phyloP scores from a whole-genome alignment of 2,329 filamentous ascomycete genomes.

The Aspergillus sp. region DNA sequence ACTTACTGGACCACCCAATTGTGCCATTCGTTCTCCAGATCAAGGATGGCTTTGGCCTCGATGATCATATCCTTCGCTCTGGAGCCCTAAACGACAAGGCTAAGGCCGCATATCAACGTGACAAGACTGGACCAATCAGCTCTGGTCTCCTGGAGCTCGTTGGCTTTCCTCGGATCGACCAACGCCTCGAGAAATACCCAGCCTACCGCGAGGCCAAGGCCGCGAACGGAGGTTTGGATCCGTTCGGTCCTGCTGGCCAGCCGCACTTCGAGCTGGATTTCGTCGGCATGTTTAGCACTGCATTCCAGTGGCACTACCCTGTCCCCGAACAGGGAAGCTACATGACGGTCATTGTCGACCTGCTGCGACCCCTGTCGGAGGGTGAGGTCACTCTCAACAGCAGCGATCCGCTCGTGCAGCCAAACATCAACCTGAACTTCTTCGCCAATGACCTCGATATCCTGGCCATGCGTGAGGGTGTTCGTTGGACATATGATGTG shows the following conservation, averaged over 20 bases:
- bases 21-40: conserved; percentile 42
- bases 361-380: conserved; percentile 49
- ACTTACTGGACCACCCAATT: conserved; percentile 40
- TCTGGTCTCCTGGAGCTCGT: conserved; percentile 53
- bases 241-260: conserved; percentile 57
- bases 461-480: conserved; percentile 59
- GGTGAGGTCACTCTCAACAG: conserved; percentile 41
- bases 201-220: conserved; percentile 49
- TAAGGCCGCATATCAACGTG: conserved; percentile 36
- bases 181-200: conserved; percentile 33
- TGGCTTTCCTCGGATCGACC: conserved; percentile 43
- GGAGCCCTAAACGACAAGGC: conserved; percentile 33
- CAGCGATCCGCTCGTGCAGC: conserved; percentile 36
- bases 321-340: conserved; percentile 47
- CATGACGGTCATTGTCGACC: conserved; percentile 57
- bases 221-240: conserved; percentile 46
- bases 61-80: conserved; percentile 40
- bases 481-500: conserved; percentile 56
- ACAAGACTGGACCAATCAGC: conserved; percentile 41
- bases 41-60: conserved; percentile 43
- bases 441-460: conserved; percentile 52
- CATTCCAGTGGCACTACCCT: conserved; percentile 52
- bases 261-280: conserved; percentile 65
- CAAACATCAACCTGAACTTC: conserved; percentile 46
- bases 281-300: conserved; percentile 56